phyloP scores from a whole-genome alignment of 306 rosid genomes.

The Fragaria nilgerrensis region DNA sequence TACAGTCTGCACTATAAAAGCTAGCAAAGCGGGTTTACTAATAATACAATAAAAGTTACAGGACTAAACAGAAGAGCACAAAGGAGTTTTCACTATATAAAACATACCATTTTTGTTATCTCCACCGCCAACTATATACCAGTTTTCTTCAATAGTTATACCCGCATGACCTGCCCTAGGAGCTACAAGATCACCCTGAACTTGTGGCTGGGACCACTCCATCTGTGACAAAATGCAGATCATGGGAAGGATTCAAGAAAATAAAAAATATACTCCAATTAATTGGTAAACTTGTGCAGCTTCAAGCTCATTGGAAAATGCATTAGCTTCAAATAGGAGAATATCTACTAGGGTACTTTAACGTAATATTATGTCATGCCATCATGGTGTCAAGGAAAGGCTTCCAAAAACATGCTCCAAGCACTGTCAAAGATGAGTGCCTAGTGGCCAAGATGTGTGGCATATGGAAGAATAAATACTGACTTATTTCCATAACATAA shows the following conservation, averaged over 20 bases:
- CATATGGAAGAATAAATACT: background rate
- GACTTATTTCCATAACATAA: background rate
- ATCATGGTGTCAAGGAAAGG: background rate
- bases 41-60: background rate
- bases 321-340: background rate
- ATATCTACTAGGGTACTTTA: background rate
- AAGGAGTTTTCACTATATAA: constrained; percentile 7
- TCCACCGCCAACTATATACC: constrained; percentile 97
- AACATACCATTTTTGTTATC: constrained; percentile 81
- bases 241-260: constrained; percentile 7
- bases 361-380: background rate
- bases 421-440: background rate
- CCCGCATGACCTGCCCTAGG: constrained; percentile 99
- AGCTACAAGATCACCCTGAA: constrained; percentile 75
- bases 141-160: constrained; percentile 62
- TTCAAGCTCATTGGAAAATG: background rate
- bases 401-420: background rate
- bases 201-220: constrained; percentile 98
- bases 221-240: constrained; percentile 49
- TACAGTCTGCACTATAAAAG: constrained; percentile 6
- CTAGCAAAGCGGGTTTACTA: constrained; percentile 19
- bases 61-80: constrained; percentile 1
- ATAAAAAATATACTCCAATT: constrained; percentile 9
- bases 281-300: background rate
- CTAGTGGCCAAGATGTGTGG: background rate